Conservation (phyloP, 257 asterid genomes). For the Paraleonurus japonicus region DNA sequence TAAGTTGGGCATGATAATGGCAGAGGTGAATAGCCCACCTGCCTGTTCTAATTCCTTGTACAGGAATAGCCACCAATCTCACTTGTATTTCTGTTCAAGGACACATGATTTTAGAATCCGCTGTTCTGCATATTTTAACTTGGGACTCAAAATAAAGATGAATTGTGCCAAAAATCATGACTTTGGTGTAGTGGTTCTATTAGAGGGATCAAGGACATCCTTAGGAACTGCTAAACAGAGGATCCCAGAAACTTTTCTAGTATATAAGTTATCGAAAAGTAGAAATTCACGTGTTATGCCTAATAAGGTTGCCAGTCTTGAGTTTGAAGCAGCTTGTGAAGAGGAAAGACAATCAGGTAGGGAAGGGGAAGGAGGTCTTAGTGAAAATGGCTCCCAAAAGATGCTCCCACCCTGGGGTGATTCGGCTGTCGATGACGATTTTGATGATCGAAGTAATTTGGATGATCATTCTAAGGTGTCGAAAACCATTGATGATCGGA, state of each 20-base stretch:
- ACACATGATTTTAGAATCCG: constrained; percentile 24
- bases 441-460: constrained; percentile 14
- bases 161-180: constrained; percentile 17
- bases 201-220: constrained; percentile 21
- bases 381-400: constrained; percentile 32
- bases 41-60: constrained; percentile 24
- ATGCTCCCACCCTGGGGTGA: constrained; percentile 36
- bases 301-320: constrained; percentile 37
- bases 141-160: constrained; percentile 21
- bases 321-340: constrained; percentile 37
- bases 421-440: constrained; percentile 25
- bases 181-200: constrained; percentile 16
- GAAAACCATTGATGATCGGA: constrained; percentile 12
- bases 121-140: constrained; percentile 29
- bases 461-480: constrained; percentile 8
- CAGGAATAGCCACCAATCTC: constrained; percentile 17
- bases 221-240: constrained; percentile 17
- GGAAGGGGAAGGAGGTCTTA: constrained; percentile 35
- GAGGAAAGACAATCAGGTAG: constrained; percentile 18
- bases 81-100: constrained; percentile 18
- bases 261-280: constrained; percentile 7
- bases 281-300: neutral
- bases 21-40: constrained; percentile 30
- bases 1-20: constrained; percentile 37
- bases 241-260: neutral